A percentile compares a stretch with the other conserved stretches of the same genome.
These are phyloP conservation scores for Diatrype stigma DNA, from an alignment of 2,329 filamentous ascomycete genomes.

Conservation along the genomic window DNA sequence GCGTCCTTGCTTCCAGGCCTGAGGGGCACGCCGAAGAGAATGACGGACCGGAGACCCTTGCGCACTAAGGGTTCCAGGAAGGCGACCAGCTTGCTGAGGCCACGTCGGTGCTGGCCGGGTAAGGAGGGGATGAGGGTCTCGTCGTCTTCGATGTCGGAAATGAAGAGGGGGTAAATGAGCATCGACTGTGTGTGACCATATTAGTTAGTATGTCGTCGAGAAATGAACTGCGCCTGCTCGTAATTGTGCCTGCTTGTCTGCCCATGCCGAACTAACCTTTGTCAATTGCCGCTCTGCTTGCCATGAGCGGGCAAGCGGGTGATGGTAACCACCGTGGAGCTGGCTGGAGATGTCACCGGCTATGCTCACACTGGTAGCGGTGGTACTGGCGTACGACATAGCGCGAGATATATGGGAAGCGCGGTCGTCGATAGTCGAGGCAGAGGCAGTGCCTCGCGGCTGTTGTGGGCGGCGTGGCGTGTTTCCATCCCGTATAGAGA, in stretches of 20 bases:
- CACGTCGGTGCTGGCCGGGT: conserved; percentile 83
- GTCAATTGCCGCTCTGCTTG: conserved; percentile 81
- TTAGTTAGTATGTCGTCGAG: conserved; percentile 3
- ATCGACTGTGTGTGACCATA: conserved; percentile 66
- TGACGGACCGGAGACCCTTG: conserved; percentile 88
- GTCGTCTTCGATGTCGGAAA: conserved; percentile 91
- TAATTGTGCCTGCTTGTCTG: neutral
- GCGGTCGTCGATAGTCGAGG: conserved; percentile 56
- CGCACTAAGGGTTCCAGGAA: conserved; percentile 82
- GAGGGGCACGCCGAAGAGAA: conserved; percentile 91
- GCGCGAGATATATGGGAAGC: conserved; percentile 59
- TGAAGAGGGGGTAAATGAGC: conserved; percentile 96
- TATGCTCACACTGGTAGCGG: conserved; percentile 66
- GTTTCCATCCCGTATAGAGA: conserved; percentile 53
- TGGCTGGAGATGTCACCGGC: conserved; percentile 76
- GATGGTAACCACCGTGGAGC: conserved; percentile 77
- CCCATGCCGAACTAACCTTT: conserved; percentile 53
- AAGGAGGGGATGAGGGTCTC: conserved; percentile 86
- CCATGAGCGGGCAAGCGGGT: conserved; percentile 75
- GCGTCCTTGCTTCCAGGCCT: conserved; percentile 80
- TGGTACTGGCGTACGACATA: conserved; percentile 63
- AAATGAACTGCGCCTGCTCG: conserved; percentile 2
- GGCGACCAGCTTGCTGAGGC: conserved; percentile 78
- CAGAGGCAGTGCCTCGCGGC: conserved; percentile 41
- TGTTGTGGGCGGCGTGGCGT: conserved; percentile 39